Evolutionary conservation across 2,329 filamentous ascomycete genomes (phyloP).

Genomic region (Knufia petricola): DNA sequence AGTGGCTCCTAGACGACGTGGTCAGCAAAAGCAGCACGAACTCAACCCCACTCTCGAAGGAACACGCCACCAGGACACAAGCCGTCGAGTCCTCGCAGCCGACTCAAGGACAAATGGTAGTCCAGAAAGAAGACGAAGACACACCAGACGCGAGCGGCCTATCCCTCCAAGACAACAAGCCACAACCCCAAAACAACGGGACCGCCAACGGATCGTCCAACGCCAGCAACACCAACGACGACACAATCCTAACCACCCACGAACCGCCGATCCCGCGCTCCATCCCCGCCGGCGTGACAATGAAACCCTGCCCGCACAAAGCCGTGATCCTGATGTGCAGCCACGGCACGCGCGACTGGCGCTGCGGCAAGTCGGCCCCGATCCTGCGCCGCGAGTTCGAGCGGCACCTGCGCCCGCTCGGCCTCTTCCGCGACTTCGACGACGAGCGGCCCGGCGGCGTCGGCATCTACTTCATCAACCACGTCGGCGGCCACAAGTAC

Average conservation of each 20-base stretch:
- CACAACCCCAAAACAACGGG: background rate
- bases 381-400: constrained; percentile 82
- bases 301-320: constrained; percentile 61
- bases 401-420: constrained; percentile 73
- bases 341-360: constrained; percentile 76
- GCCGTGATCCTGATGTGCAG: constrained; percentile 83
- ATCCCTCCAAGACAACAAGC: constrained; percentile 3
- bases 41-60: background rate
- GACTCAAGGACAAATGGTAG: background rate
- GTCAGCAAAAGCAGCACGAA: constrained; percentile 16
- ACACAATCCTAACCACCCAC: background rate
- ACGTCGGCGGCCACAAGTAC: constrained; percentile 96
- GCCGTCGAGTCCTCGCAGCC: background rate
- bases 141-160: background rate
- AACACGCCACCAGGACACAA: background rate
- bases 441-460: constrained; percentile 86
- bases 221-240: no score
- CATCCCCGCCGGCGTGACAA: constrained; percentile 14
- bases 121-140: constrained; percentile 5
- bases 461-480: constrained; percentile 91
- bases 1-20: constrained; percentile 16
- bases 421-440: constrained; percentile 75
- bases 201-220: background rate
- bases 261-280: background rate
- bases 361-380: constrained; percentile 86